Evolutionary conservation across 2,329 filamentous ascomycete species (phyloP), one percentile per base, ranked within the genome.

Genomic region (Geosmithia flava): DNA sequence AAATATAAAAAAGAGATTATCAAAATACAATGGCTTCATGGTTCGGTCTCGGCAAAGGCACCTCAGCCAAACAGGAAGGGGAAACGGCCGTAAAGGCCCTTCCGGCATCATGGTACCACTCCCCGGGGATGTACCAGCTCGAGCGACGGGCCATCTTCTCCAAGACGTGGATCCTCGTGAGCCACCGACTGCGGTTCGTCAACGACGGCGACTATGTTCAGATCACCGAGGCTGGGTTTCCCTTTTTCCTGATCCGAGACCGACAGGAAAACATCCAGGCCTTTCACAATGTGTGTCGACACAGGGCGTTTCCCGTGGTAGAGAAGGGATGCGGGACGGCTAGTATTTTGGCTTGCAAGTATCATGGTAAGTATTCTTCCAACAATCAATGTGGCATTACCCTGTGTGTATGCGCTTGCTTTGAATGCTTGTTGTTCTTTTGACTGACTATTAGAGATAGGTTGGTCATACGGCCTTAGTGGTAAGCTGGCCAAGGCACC

Each of bases 251-350:
- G 10, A 63, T 68, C 47, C 62, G 62, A 16, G 74, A 78, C 55
- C 68, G 71, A 23, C 61, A 71, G 8, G 70, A 69, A 8, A 67
- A 68, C 7, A 71, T 80, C 59, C 73, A 76, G 49, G 77, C 69
- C 16, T 81, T 81, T 57, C 78, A 81, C 62, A 81, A 82, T 54
- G 67, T 81, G 37, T 81, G 79, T 60, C 64, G 78, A 2, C 78
- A 81, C 58, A 68, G 78, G 7, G 78, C 78, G 19, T 82, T 75
- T 55, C 75, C 76, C 0, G 70, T 81, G 7, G 74, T 79, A 10
- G 68, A 65, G 3, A 67, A 70, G 42, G 67, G 72, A 2, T 61
- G 67, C 8, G 78, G 78, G 3, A 68, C 67, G 40, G 69, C 69
- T 44, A 68, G 62, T 52, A 70, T 81, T 33, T 68, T 81, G 33